These are phyloP conservation scores for Colletotrichum eremochloae DNA, from an alignment of 2,329 filamentous ascomycete genomes.

Conservation along the genomic window DNA sequence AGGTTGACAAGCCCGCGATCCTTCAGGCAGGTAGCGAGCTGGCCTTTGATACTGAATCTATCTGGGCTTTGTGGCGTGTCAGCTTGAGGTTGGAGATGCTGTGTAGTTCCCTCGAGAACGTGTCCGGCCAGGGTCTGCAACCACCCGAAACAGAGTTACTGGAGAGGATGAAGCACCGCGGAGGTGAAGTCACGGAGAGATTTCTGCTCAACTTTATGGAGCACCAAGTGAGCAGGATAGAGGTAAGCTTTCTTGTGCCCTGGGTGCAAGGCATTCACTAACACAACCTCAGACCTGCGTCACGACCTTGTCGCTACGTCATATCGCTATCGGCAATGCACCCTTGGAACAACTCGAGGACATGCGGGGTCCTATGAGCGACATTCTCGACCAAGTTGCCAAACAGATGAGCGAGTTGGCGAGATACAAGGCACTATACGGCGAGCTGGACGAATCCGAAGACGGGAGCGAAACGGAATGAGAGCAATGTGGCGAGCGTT, in stretches of 20 bases:
- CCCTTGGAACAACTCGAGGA: slow-evolving; percentile 74
- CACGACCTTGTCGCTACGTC: slow-evolving; percentile 82
- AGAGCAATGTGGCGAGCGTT: slow-evolving; percentile 43
- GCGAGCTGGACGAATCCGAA: slow-evolving; percentile 55
- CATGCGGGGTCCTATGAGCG: slow-evolving; percentile 82
- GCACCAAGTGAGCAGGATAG: slow-evolving; percentile 94
- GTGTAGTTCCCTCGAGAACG: slow-evolving; percentile 87
- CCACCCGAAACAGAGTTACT: slow-evolving; percentile 87
- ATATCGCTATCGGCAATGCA: slow-evolving; percentile 80
- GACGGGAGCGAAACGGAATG: slow-evolving; percentile 53
- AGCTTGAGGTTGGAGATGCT: slow-evolving; percentile 93
- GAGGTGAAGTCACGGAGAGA: slow-evolving; percentile 88
- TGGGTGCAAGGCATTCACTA: slow-evolving; percentile 39
- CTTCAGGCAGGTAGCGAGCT: slow-evolving; percentile 76
- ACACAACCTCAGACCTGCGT: slow-evolving; percentile 76
- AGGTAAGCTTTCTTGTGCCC: slow-evolving; percentile 72
- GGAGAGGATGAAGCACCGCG: slow-evolving; percentile 74
- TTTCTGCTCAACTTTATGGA: slow-evolving; percentile 92
- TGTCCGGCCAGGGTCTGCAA: slow-evolving; percentile 73
- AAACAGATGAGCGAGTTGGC: slow-evolving; percentile 74
- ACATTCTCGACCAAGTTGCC: slow-evolving; percentile 74
- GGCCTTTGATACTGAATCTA: slow-evolving; percentile 82
- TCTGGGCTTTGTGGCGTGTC: slow-evolving; percentile 92
- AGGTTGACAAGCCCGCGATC: slow-evolving; percentile 68
- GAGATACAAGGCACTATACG: slow-evolving; percentile 68